Evolutionary conservation across 108 stramenopile species (phyloP), one percentile per base, ranked within the genome.

Genomic region (Aurantiochytrium sp.): DNA sequence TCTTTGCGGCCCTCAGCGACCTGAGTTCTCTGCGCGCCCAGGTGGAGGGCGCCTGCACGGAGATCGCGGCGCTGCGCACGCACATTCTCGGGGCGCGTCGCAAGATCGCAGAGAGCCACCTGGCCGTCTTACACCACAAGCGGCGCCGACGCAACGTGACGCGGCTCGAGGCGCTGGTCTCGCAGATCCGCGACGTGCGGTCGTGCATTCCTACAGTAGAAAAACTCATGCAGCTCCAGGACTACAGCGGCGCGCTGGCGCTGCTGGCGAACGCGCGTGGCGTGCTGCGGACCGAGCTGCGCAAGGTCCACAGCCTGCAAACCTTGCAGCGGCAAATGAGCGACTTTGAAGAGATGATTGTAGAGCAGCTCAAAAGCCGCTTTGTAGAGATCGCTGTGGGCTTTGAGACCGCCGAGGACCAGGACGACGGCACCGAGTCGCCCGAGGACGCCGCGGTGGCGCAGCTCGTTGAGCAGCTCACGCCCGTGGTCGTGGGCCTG

Each of bases 341-440:
- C 39, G 73, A 81, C 12, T 81, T 48, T 48, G 73, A 81, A 30
- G 73, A 81, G 12, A 81, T 81, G 73, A 81, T 81, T 3, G 45
- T 81, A 12, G 73, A 81, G 10, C 73, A 81, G 24, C 45, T 81
- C n/a, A 48, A 41, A 24, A 39, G 10, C 32, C 39, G 45, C 6
- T 81, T 81, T 2, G 73, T 81, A 27, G 73, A 81, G n/a, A 30
- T 81, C 27, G 73, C 39, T 12, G 73, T 48, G 6, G 45, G 27
- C 73, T 81, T 81, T 42, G 73, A 41, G 17, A 24, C 30, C 27
- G 73, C 8, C 10, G 73, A 81, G 42, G 45, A 48, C 6, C 39
- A 27, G 17, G 73, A 81, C n/a, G 73, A 48, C 32, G 73, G 45
- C 6, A 48, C 39, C 10, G 42, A 81, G 39, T 39, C 45, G 39